Base-by-base conservation (phyloP, 495 filamentous ascomycete species). In the Daldinia caldariorum region DNA sequence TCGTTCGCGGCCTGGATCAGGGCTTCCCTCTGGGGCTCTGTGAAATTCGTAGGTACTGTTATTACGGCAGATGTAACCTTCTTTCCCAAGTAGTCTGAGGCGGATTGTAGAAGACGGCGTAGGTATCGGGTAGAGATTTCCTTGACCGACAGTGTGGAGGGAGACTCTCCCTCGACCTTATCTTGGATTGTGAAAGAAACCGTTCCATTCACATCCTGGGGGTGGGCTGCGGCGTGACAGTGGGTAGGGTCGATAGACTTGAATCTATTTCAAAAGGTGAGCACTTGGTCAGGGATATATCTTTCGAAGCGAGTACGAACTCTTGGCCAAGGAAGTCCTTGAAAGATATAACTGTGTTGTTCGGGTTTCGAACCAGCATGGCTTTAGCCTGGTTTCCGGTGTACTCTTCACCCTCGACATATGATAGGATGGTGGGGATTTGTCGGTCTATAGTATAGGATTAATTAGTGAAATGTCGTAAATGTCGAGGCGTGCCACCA, bases 221-320 rank as follows among this genome's bases (percentile, higher is more conserved):
- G 96, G 81, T 97, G 95, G 50, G 94, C 92, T 45, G 94, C 97
- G 66, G 92, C 89, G 78, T 98, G 95, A 83, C 91, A 94, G 75
- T 95, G 91, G 34, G 92, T 97, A 55, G 96, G 92, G 81, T 99
- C 95, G 85, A 99, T 95, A 62, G 91, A 91, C 83, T 94, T 92
- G 87, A 94, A 96, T 61, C 89, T 92, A 68, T 68, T 8, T 38
- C 22, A 9, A 49, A 3, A 55, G 26, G 47, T 74, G 49, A 77
- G 68, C 47, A 56, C 7, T 29, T 22, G 4, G 10, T 54, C 12
- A 12, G 20, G 4, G 0, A 14, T 57, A 0, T 34, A 43, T 22
- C 20, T 49, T 26, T 41, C 2, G 6, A 10, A 5, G 18, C 62
- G 29, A 18, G 12, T 10, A 74, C 81, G 45, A 88, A 94, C 90